A percentile compares a stretch with the other conserved stretches of the same genome.
Evolutionary conservation across 257 asterid genomes (phyloP).

Genomic region (Scutellaria minor): DNA sequence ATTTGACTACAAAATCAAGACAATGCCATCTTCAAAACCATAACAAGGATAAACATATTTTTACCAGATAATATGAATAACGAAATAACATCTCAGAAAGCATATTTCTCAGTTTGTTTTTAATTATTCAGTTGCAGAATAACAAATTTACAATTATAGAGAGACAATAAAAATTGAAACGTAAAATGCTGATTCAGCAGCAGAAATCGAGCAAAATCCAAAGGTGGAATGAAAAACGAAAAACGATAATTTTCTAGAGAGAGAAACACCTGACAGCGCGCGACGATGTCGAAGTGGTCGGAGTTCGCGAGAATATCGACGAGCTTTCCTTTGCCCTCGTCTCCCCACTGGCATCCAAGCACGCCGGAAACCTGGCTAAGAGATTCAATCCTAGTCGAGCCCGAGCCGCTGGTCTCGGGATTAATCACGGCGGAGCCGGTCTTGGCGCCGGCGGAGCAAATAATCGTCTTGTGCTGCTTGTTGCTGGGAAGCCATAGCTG

Average conservation of each 20-base stretch:
- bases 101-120: too few relatives aligned
- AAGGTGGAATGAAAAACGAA: not conserved
- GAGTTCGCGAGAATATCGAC: conserved; percentile 77
- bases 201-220: not conserved
- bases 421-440: conserved; percentile 42
- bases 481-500: conserved; percentile 34
- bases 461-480: conserved; percentile 29
- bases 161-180: not conserved
- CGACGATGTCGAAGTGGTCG: conserved; percentile 86
- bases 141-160: not conserved
- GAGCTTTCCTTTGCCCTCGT: conserved; percentile 97
- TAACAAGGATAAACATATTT: not conserved
- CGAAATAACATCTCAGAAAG: too few relatives aligned
- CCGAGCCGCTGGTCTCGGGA: conserved; percentile 39
- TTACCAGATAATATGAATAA: too few relatives aligned
- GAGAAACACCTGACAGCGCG: conserved; percentile 86
- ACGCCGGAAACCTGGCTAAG: conserved; percentile 96
- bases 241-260: not conserved
- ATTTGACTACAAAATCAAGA: not conserved
- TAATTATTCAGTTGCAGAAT: too few relatives aligned
- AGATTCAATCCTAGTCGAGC: conserved; percentile 61
- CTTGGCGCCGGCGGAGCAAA: conserved; percentile 47
- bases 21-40: not conserved
- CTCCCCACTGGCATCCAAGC: conserved; percentile 98
- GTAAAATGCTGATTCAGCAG: not conserved